These are phyloP conservation scores for Debaryomyces tyrocola DNA, from an alignment of 805 yeast genomes.

Conservation along the genomic window DNA sequence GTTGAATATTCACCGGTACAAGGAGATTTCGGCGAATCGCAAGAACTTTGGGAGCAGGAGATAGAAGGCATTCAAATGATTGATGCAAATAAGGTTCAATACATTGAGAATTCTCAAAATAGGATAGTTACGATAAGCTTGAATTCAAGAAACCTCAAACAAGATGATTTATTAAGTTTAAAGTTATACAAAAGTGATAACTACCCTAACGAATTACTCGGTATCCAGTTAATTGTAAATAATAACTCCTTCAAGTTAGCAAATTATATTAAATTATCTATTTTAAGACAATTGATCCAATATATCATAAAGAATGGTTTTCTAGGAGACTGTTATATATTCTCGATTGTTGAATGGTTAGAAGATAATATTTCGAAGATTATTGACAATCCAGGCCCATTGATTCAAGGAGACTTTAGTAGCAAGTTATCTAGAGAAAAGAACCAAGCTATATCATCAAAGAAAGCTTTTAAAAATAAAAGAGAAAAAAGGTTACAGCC, in stretches of 20 bases:
- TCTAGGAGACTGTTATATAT: slow-evolving; percentile 71
- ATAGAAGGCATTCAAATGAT: slow-evolving; percentile 64
- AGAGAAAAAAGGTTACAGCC: not conserved
- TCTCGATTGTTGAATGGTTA: slow-evolving; percentile 73
- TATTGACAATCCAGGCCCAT: slow-evolving; percentile 73
- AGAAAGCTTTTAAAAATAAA: slow-evolving; percentile 5
- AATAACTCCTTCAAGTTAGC: slow-evolving; percentile 56
- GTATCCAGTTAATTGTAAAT: slow-evolving; percentile 52
- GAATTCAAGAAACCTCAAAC: slow-evolving; percentile 16
- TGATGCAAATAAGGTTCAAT: slow-evolving; percentile 27
- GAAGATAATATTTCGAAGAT: slow-evolving; percentile 59
- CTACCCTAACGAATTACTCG: slow-evolving; percentile 73
- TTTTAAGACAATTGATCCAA: slow-evolving; percentile 46
- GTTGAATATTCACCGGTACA: slow-evolving; percentile 16
- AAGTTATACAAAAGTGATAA: slow-evolving; percentile 25
- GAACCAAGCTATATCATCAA: slow-evolving; percentile 10
- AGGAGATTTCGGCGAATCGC: slow-evolving; percentile 25
- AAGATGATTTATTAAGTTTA: slow-evolving; percentile 17
- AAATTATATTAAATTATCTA: slow-evolving; percentile 64
- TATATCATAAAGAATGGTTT: slow-evolving; percentile 43
- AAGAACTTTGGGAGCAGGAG: slow-evolving; percentile 72
- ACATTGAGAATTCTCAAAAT: slow-evolving; percentile 34
- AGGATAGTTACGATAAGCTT: slow-evolving; percentile 13
- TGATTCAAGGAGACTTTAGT: slow-evolving; percentile 26
- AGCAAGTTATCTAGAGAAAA: not conserved